phyloP scores from a whole-genome alignment of 2,329 filamentous ascomycete species.

The Ascochyta koolunga region DNA sequence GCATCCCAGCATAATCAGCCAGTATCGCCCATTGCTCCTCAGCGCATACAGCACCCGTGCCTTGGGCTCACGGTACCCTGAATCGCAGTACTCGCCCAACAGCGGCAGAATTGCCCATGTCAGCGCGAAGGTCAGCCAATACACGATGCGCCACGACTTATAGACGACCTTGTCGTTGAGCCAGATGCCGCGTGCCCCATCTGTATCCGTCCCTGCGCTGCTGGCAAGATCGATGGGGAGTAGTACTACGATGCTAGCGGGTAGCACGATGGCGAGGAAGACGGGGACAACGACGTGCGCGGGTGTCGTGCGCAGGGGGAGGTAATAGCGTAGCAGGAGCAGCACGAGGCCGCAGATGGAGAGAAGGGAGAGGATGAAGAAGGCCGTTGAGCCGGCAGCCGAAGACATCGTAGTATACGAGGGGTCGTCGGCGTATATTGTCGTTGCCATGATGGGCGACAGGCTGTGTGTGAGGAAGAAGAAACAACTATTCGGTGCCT shows the following conservation, averaged over 20 bases:
- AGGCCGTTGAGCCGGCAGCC: constrained; percentile 79
- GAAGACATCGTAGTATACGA: constrained; percentile 55
- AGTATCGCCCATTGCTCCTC: constrained; percentile 85
- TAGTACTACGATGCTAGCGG: constrained; percentile 86
- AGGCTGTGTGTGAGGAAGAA: constrained; percentile 9
- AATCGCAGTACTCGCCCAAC: constrained; percentile 92
- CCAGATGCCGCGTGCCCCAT: constrained; percentile 80
- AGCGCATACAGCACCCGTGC: constrained; percentile 83
- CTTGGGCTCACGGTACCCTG: constrained; percentile 86
- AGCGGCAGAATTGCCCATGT: constrained; percentile 96
- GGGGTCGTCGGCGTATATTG: constrained; percentile 19
- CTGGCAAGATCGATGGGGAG: constrained; percentile 96
- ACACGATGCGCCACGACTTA: constrained; percentile 92
- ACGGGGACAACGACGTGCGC: constrained; percentile 89
- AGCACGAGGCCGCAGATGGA: constrained; percentile 78
- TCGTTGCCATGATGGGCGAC: constrained; percentile 11
- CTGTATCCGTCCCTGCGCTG: constrained; percentile 74
- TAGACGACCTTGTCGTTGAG: constrained; percentile 77
- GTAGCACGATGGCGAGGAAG: constrained; percentile 93
- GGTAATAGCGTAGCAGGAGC: constrained; percentile 84
- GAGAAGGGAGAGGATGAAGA: constrained; percentile 74
- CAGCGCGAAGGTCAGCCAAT: constrained; percentile 94
- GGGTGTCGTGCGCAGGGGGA: constrained; percentile 88
- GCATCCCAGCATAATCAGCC: constrained; percentile 76
- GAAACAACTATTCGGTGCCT: constrained; percentile 14